These are phyloP conservation scores for Acer yangbiense DNA, from an alignment of 345 rosid species.

Conservation along the genomic window DNA sequence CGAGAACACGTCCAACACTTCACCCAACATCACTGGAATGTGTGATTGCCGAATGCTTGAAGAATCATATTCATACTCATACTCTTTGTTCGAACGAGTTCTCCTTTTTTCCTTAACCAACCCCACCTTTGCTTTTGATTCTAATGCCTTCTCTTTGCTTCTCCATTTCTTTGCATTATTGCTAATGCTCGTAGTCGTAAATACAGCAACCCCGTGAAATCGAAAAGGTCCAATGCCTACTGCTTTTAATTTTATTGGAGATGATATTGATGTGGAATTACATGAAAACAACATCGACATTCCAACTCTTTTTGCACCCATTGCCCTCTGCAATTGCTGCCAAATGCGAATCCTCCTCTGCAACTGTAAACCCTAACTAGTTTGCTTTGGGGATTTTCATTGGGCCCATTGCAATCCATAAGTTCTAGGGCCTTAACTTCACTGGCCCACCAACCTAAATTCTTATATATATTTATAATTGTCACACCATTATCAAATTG, in stretches of 20 bases:
- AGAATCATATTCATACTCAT: conserved; percentile 15
- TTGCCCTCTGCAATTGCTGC: background rate
- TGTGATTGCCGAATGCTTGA: conserved; percentile 37
- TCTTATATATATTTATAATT: too few relatives aligned
- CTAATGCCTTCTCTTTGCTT: background rate
- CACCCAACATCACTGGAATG: conserved; percentile 85
- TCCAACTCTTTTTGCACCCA: conserved; percentile 3
- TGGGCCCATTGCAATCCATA: too few relatives aligned
- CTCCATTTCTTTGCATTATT: conserved; percentile 17
- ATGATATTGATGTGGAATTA: background rate
- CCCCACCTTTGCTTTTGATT: conserved; percentile 25
- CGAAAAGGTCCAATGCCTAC: conserved; percentile 1
- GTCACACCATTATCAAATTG: too few relatives aligned
- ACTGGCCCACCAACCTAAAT: too few relatives aligned
- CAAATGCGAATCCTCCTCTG: too few relatives aligned
- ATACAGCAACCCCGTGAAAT: background rate
- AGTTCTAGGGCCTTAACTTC: too few relatives aligned
- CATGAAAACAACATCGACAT: background rate
- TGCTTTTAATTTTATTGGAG: background rate
- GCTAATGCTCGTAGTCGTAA: background rate
- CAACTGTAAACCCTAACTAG: background rate
- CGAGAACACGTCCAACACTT: conserved; percentile 80
- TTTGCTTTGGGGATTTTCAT: too few relatives aligned
- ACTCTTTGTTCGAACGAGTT: conserved; percentile 75
- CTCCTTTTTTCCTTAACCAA: conserved; percentile 62